These are phyloP conservation scores for Dactylonectria estremocensis DNA, from an alignment of 2,329 filamentous ascomycete species.

Conservation along the genomic window DNA sequence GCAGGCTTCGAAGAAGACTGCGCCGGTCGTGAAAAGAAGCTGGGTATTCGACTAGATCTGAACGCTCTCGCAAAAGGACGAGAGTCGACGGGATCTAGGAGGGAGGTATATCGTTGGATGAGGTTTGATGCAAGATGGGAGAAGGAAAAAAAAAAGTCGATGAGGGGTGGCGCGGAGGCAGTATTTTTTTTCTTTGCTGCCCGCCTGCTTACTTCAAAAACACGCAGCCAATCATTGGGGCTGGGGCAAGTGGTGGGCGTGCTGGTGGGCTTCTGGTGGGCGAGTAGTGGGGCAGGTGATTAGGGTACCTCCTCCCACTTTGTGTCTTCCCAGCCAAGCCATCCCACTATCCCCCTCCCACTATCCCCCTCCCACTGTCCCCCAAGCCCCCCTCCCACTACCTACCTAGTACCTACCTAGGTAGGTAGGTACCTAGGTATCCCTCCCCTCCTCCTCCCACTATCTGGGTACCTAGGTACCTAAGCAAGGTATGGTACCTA, in stretches of 20 bases:
- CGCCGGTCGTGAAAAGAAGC: conserved; percentile 49
- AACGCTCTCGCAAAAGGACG: conserved; percentile 62
- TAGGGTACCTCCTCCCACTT: conserved; percentile 46
- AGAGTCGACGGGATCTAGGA: conserved; percentile 62
- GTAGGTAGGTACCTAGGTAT: no score
- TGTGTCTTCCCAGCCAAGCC: not conserved
- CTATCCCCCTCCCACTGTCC: not conserved
- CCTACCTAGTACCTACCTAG: no score
- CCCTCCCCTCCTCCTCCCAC: no score
- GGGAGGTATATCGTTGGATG: conserved; percentile 52
- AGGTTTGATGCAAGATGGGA: conserved; percentile 51
- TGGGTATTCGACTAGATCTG: conserved; percentile 62
- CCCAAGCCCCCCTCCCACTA: not conserved
- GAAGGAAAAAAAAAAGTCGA: conserved; percentile 56
- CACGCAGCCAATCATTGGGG: conserved; percentile 44
- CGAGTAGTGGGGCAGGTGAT: conserved; percentile 43
- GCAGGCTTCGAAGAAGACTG: conserved; percentile 56
- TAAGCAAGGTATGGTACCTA: no score
- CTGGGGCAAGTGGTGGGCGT: conserved; percentile 35
- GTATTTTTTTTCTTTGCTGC: conserved; percentile 55
- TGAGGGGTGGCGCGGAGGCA: conserved; percentile 56
- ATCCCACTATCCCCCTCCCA: not conserved
- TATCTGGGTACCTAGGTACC: no score
- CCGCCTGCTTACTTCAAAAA: conserved; percentile 50
- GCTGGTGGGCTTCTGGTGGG: conserved; percentile 40